A percentile compares a stretch with the other conserved stretches of the same genome.
Conservation (phyloP, 768 basidiomycete species). For the Boletus coccyginus region DNA sequence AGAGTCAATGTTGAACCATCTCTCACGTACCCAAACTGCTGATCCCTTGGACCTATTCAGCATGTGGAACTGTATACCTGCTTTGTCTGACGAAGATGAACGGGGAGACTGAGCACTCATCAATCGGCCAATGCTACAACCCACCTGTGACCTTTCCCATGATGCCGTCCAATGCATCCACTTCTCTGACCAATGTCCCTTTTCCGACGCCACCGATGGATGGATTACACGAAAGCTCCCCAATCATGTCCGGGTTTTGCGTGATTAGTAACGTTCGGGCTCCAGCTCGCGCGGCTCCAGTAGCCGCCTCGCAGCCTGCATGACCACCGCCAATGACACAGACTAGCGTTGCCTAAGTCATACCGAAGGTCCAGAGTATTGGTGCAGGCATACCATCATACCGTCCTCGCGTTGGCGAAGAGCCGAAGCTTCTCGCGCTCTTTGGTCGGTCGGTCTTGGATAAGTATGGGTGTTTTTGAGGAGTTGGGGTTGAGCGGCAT, state of each 20-base stretch:
- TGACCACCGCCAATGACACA: conserved; percentile 92
- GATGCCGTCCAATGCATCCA: conserved; percentile 86
- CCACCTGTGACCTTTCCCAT: conserved; percentile 81
- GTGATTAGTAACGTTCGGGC: conserved; percentile 81
- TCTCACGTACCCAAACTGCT: conserved; percentile 76
- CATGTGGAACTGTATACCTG: conserved; percentile 86
- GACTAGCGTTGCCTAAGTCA: conserved; percentile 47
- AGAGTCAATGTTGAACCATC: no score
- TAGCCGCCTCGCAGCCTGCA: conserved; percentile 90
- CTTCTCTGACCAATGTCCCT: conserved; percentile 86
- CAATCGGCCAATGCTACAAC: conserved; percentile 13
- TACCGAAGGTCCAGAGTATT: conserved; percentile 17
- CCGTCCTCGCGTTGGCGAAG: background rate
- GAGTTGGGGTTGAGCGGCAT: background rate
- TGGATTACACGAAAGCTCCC: conserved; percentile 87
- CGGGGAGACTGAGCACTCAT: background rate
- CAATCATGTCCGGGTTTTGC: conserved; percentile 77
- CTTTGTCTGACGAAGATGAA: conserved; percentile 56
- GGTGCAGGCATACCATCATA: conserved; percentile 25
- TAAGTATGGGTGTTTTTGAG: background rate
- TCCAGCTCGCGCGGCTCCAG: conserved; percentile 80
- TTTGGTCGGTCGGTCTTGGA: background rate
- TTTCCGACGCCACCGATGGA: conserved; percentile 92
- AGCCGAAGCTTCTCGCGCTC: background rate
- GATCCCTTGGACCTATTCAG: conserved; percentile 84